phyloP scores from a whole-genome alignment of 495 filamentous ascomycete species.

The Daldinia caldariorum region DNA sequence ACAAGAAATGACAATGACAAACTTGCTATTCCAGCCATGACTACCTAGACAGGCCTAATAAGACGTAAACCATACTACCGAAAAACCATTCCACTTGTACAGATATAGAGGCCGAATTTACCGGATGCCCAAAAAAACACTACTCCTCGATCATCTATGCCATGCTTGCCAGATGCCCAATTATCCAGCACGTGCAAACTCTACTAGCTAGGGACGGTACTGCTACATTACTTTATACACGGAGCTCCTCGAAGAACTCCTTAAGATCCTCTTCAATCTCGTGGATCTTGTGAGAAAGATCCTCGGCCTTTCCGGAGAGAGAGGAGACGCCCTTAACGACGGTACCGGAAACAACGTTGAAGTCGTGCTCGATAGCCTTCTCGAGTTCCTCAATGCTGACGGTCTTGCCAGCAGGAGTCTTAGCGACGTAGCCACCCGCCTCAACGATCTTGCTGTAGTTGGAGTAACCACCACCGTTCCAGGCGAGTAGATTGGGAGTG shows the following conservation, averaged over 20 bases:
- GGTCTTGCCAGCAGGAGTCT: conserved; percentile 49
- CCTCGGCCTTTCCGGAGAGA: conserved; percentile 58
- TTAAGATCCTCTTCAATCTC: conserved; percentile 71
- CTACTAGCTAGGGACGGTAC: conserved; percentile 8
- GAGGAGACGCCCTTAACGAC: conserved; percentile 59
- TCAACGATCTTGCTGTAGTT: conserved; percentile 89
- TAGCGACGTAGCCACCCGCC: conserved; percentile 66
- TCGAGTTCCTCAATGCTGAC: conserved; percentile 64
- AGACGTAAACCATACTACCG: conserved; percentile 43
- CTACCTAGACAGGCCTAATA: conserved; percentile 26
- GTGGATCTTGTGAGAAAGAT: conserved; percentile 64
- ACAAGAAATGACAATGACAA: conserved; percentile 20
- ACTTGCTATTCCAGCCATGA: conserved; percentile 33
- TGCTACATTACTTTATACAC: conserved; percentile 45
- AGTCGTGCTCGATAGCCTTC: conserved; percentile 68
- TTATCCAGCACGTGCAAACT: conserved; percentile 17
- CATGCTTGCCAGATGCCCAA: conserved; percentile 19
- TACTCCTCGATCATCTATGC: conserved; percentile 30
- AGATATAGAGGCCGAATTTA: conserved; percentile 54
- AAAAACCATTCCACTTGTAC: conserved; percentile 47
- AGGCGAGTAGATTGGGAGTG: conserved; percentile 90
- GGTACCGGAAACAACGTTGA: conserved; percentile 64
- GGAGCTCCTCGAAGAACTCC: conserved; percentile 72
- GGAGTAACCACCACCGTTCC: conserved; percentile 95
- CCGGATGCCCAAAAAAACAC: conserved; percentile 41